Conservation (phyloP, 2,329 filamentous ascomycete genomes). For the Penicillium hesseltinei region DNA sequence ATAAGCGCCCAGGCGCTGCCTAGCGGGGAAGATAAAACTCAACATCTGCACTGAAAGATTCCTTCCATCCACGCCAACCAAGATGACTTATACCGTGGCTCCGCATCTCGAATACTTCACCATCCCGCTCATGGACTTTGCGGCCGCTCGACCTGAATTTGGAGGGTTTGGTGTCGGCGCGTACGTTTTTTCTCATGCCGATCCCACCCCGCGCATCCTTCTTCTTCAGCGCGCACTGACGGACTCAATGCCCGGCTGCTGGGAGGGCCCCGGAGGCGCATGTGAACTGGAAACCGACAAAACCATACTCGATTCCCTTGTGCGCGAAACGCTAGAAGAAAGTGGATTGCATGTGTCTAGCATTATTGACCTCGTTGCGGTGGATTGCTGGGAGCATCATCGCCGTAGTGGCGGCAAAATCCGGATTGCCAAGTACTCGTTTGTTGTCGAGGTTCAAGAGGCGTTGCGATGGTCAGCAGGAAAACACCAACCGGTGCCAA, state of each 20-base stretch:
- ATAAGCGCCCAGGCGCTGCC: too few species aligned
- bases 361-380: constrained; percentile 43
- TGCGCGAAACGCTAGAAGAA: constrained; percentile 54
- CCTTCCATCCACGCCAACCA: background rate
- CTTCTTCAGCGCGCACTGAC: constrained; percentile 45
- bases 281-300: constrained; percentile 45
- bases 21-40: background rate
- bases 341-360: constrained; percentile 48
- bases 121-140: constrained; percentile 27
- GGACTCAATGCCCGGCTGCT: constrained; percentile 42
- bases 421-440: constrained; percentile 36
- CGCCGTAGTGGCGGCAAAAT: constrained; percentile 19
- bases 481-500: background rate
- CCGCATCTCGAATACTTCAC: constrained; percentile 33
- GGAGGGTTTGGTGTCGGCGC: constrained; percentile 30
- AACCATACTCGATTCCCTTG: constrained; percentile 50
- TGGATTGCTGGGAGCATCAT: constrained; percentile 33
- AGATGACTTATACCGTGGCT: constrained; percentile 26
- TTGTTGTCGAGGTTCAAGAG: constrained; percentile 39
- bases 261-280: constrained; percentile 55
- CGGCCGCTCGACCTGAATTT: constrained; percentile 28
- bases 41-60: background rate
- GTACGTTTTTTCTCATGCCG: constrained; percentile 28
- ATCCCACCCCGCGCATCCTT: constrained; percentile 33
- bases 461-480: constrained; percentile 10